phyloP scores from a whole-genome alignment of 345 rosid genomes.

The Eucalyptus virginea region DNA sequence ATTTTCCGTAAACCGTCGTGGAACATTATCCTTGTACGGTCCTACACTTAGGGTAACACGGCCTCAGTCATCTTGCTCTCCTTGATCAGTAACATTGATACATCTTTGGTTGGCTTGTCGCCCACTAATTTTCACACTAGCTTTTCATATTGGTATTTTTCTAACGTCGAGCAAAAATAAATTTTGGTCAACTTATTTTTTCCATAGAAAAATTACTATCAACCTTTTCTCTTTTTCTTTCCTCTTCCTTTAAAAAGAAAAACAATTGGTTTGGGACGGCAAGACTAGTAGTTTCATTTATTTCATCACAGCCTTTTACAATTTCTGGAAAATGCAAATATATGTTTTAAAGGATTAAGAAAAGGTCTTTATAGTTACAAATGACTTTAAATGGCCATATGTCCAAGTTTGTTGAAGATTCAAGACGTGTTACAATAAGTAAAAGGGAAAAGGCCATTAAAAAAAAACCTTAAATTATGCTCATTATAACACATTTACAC shows the following conservation, averaged over 20 bases:
- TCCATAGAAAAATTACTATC: not conserved
- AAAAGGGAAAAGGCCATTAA: too few relatives aligned
- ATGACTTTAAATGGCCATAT: not conserved
- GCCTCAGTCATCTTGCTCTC: not conserved
- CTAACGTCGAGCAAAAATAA: not conserved
- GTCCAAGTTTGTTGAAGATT: not conserved
- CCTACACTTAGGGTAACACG: not conserved
- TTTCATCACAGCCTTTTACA: not conserved
- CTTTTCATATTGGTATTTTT: not conserved
- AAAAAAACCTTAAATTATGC: too few relatives aligned
- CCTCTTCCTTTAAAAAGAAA: not conserved
- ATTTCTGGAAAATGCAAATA: not conserved
- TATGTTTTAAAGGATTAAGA: not conserved
- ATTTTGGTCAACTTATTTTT: not conserved
- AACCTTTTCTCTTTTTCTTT: not conserved
- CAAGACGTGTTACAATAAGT: not conserved
- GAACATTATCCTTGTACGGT: not conserved
- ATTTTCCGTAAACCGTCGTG: not conserved
- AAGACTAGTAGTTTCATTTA: not conserved
- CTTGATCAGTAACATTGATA: not conserved
- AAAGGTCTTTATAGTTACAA: not conserved
- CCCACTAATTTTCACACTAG: not conserved
- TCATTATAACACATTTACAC: too few relatives aligned
- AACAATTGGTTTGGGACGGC: not conserved
- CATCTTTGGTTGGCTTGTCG: not conserved